Evolutionary conservation across 805 yeast species (phyloP).

Genomic region (Sungouiella thailandica): DNA sequence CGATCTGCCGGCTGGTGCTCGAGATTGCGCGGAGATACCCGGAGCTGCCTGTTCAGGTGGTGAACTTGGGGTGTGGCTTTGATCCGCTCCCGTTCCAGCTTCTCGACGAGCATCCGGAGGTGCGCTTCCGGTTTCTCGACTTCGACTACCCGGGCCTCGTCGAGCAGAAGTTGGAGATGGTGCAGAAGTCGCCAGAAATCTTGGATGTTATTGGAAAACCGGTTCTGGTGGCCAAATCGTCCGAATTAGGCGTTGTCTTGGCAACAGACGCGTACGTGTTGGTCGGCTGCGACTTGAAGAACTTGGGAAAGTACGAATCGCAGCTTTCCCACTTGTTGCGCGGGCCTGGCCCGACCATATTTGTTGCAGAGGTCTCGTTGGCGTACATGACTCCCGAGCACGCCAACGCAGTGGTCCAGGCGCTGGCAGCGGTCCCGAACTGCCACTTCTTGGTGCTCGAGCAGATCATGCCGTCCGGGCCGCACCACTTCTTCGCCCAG

Average conservation of each 20-base stretch:
- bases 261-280: conserved; percentile 39
- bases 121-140: conserved; percentile 50
- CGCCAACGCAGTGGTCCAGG: conserved; percentile 57
- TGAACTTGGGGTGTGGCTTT: conserved; percentile 79
- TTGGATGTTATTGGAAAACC: conserved; percentile 37
- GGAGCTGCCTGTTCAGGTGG: conserved; percentile 32
- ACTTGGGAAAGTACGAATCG: conserved; percentile 32
- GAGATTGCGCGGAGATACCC: conserved; percentile 35
- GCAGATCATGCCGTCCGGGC: conserved; percentile 65
- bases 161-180: conserved; percentile 48
- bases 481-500: conserved; percentile 60
- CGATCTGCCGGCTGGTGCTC: conserved; percentile 50
- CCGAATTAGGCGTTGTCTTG: conserved; percentile 9
- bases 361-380: conserved; percentile 77
- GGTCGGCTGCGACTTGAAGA: conserved; percentile 64
- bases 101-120: conserved; percentile 19
- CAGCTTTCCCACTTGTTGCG: conserved; percentile 23
- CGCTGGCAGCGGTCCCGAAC: conserved; percentile 41
- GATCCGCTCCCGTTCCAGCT: conserved; percentile 40
- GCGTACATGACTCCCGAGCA: conserved; percentile 69
- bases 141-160: conserved; percentile 73
- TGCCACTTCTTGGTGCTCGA: conserved; percentile 65
- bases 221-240: conserved; percentile 1
- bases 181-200: conserved; percentile 45
- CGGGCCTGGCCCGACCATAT: conserved; percentile 42